Evolutionary conservation across 306 rosid species (phyloP), one percentile per base, ranked within the genome.

Genomic region (Vicia faba): DNA sequence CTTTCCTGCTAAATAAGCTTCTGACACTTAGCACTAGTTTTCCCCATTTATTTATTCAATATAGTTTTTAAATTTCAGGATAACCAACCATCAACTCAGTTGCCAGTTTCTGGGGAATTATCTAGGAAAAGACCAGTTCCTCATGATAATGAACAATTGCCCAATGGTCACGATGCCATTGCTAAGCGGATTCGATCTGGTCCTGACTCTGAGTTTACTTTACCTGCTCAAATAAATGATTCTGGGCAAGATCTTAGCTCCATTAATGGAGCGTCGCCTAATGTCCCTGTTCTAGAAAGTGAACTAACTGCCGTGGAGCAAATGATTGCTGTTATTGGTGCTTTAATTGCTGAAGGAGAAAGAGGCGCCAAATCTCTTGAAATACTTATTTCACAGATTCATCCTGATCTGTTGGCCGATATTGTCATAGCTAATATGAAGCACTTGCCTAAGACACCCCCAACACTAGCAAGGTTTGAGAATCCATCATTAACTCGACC

Each of bases 271-370:
- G 77, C 68, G 39, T 66, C 96, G 64, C 73, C 80, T 70, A 86
- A 82, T 76, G 70, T 72, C 71, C 82, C 96, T 54, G 60, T 77
- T 14, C 65, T 86, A 57, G 95, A 90, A 73, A 81, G 80, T 29
- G 92, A 86, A 73, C 64, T 84, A 74, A 74, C 84, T 77, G 96
- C 96, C 39, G 99, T 85, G 73, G 99, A 93, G 81, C 95, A 93
- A 80, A 93, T 93, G 99, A 86, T 93, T 84, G 86, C 96, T 3
- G 72, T 93, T 79, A 93, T 93, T 69, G 97, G 99, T 68, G 99
- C 99, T 55, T 85, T 93, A 83, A 88, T 93, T 72, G 99, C 97
- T 74, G 99, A 93, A 83, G 99, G 99, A 68, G 97, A 93, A 78
- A 87, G 95, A 74, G 99, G 99, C 53, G 96, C 89, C 35, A 96